Evolutionary conservation across 1,139 yeast species (phyloP).

Genomic region (Scheffersomyces illinoinensis): DNA sequence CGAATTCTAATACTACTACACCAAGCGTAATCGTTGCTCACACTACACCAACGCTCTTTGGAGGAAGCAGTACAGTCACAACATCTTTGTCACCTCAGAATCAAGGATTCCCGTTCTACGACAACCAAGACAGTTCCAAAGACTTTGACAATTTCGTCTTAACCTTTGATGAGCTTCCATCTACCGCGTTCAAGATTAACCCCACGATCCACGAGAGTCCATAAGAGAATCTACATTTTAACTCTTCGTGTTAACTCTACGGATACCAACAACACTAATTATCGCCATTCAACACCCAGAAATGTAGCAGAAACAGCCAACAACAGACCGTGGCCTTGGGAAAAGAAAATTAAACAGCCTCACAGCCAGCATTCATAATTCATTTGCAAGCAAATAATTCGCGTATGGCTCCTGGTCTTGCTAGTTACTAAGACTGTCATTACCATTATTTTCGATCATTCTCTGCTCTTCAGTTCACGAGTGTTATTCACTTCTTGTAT

Average conservation of each 20-base stretch:
- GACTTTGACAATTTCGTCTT: conserved; percentile 1
- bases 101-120: background rate
- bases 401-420: background rate
- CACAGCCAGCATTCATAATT: background rate
- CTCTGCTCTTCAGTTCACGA: conserved; percentile 3
- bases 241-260: background rate
- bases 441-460: background rate
- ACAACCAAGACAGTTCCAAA: conserved; percentile 2
- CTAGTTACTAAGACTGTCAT: background rate
- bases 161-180: conserved; percentile 7
- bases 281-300: background rate
- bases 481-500: background rate
- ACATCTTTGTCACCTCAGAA: conserved; percentile 4
- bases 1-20: background rate
- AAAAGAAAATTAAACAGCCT: background rate
- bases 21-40: background rate
- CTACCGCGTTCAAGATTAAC: conserved; percentile 4
- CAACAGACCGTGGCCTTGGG: background rate
- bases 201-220: background rate
- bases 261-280: background rate
- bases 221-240: background rate
- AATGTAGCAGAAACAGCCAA: background rate
- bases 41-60: background rate
- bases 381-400: background rate
- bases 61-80: background rate